Base-by-base conservation (phyloP, 352 stramenopile species). In the Blastocystis hominis region DNA sequence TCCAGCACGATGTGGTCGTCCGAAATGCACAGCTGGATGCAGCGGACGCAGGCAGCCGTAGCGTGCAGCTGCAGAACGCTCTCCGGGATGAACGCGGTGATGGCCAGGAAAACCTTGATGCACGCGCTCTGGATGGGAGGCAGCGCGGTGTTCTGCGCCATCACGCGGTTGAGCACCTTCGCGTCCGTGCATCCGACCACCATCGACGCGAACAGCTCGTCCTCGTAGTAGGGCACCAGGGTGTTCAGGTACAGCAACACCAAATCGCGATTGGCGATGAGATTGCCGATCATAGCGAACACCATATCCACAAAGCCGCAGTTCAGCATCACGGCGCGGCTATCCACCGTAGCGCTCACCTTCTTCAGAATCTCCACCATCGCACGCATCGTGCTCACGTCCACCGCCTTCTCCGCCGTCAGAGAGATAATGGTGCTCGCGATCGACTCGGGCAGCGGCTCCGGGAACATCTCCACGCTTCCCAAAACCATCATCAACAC, bases 1-100 rank as follows among this genome's bases (percentile, higher is more conserved):
- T 84, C 72, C 72, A 84, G 56, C 72, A 84, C 72, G 44, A 84
- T 84, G 15, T 47, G 72, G 20, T 84, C 72, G 38, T 84, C 72
- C 20, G 72, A 84, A 30, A 84, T 84, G 40, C 72, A 84, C 72
- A 84, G 50, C 50, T 84, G 72, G 72, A 84, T 68, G 50, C 72
- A 84, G 47, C 72, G 72, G 44, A 84, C 68, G 72, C 72, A 84
- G 20, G 68, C 72, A n/a, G 68, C 72, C 30, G 72, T 84, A 0
- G 72, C 72, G 4, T 66, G 44, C 72, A 84, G 72, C 54, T 64
- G 20, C 53, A 64, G 30, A 9, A 84, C 42, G 2, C 47, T 53
- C 20, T 17, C 46, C 10, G 72, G 72, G 2, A 84, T 53, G 36
- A 69, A 68, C 50, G 47, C 50, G 13, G 50, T 53, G 13, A 47